Evolutionary conservation across 495 filamentous ascomycete species (phyloP), one percentile per base, ranked within the genome.

Genomic region (Elasticomyces elasticus): DNA sequence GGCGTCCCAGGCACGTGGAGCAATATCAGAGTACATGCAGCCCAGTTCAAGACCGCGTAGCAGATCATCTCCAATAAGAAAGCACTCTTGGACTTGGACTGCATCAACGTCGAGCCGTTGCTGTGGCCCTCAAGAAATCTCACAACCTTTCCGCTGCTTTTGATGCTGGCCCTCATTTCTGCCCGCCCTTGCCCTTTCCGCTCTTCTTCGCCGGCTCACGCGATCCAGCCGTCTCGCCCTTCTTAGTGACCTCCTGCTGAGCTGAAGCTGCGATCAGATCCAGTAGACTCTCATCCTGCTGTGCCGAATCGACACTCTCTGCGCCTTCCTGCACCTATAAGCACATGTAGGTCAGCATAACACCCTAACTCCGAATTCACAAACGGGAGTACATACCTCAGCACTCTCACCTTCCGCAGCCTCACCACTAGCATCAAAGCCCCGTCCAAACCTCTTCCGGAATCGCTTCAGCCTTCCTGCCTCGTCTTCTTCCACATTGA

Each of bases 401-500:
- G 22, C 15, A 23, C 30, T 27, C 40, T 46, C 54, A 30, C 46
- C 53, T 12, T 44, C 37, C 10, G 54, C 54, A 35, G 67, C 65
- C 49, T 49, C 63, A 19, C 66, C 65, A 51, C 72, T 78, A 22
- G 75, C 74, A 75, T 97, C 92, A 76, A 82, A 98, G 22, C 80
- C 80, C 22, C 86, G 71, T 24, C 92, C 92, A 74, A 88, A 98
- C 52, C 82, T 77, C 55, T 76, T 76, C 49, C 92, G 74, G 75
- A 98, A 98, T 31, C 87, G 85, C 47, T 80, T 82, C 62, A 98
- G 69, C 64, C 86, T 82, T 25, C 92, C 92, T 22, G 92, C 94
- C 80, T 97, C 92, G 66, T 98, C 92, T 55, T 91, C 81, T 69
- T 97, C 94, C 51, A 96, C 77, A 63, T 89, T 94, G 64, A 82